Conservation (phyloP, 139 green algal species). For the Ettlia oleoabundans region DNA sequence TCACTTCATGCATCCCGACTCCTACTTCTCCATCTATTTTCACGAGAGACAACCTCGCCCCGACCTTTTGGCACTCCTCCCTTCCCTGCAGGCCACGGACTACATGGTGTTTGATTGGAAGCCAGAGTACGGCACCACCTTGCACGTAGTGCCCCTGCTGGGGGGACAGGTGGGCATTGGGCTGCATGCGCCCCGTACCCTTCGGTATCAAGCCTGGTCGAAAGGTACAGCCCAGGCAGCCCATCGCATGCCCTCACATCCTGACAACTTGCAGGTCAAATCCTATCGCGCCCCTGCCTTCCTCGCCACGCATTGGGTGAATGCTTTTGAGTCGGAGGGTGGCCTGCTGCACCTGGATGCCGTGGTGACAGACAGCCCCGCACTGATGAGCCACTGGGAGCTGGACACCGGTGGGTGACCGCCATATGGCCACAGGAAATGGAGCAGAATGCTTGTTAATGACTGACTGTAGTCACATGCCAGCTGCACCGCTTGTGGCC, state of each 20-base stretch:
- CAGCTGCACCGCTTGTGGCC: too few species aligned
- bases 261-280: slow-evolving; percentile 10
- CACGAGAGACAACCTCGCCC: too few species aligned
- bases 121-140: slow-evolving; percentile 54
- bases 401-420: slow-evolving; percentile 24
- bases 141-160: slow-evolving; percentile 75
- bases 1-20: neutral
- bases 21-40: neutral
- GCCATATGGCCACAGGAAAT: too few species aligned
- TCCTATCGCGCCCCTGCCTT: slow-evolving; percentile 61
- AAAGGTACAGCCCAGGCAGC: too few species aligned
- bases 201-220: too few species aligned
- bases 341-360: slow-evolving; percentile 66
- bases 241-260: too few species aligned
- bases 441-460: too few species aligned
- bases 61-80: too few species aligned
- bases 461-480: too few species aligned
- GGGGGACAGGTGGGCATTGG: slow-evolving; percentile 42
- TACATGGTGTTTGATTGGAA: slow-evolving; percentile 78
- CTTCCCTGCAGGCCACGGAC: slow-evolving; percentile 12
- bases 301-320: slow-evolving; percentile 78
- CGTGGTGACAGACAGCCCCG: slow-evolving; percentile 56
- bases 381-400: slow-evolving; percentile 49
- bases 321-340: slow-evolving; percentile 42
- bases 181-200: too few species aligned